Percentiles rank a stretch among this genome's conserved stretches.
These are phyloP conservation scores for Monosporascus sp. DNA, from an alignment of 2,329 filamentous ascomycete genomes.

Conservation along the genomic window DNA sequence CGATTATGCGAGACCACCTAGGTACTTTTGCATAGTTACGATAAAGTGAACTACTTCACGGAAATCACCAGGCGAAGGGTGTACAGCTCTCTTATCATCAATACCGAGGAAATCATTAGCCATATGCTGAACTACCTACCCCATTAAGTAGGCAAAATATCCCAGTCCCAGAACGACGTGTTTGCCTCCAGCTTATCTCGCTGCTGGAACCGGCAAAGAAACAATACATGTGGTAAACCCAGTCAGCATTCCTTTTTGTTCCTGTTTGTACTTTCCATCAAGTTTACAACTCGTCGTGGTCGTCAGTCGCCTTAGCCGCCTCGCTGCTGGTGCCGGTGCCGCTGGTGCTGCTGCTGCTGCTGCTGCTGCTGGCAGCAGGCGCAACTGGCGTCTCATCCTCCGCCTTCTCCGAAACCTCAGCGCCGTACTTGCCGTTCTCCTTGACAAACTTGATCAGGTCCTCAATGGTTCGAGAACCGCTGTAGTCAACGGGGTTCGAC, in stretches of 20 bases:
- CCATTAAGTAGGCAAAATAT: constrained; percentile 19
- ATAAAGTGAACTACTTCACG: background rate
- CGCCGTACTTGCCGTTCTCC: constrained; percentile 89
- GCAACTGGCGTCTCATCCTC: constrained; percentile 50
- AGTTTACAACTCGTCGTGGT: constrained; percentile 73
- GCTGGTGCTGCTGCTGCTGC: too few species aligned
- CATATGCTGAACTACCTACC: constrained; percentile 22
- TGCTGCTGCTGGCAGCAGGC: constrained; percentile 37
- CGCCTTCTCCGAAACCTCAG: constrained; percentile 55
- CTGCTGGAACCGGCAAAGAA: constrained; percentile 18
- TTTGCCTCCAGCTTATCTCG: constrained; percentile 18
- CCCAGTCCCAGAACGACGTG: constrained; percentile 16
- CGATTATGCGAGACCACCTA: too few species aligned
- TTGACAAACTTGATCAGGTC: constrained; percentile 89
- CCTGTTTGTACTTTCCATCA: constrained; percentile 13
- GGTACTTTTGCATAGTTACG: background rate
- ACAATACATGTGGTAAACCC: constrained; percentile 14
- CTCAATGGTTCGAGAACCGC: constrained; percentile 80
- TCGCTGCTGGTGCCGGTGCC: constrained; percentile 33
- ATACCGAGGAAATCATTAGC: constrained; percentile 13
- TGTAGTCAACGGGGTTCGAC: constrained; percentile 78
- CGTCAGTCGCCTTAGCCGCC: constrained; percentile 37
- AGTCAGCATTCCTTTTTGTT: constrained; percentile 2
- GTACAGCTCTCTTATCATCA: constrained; percentile 1
- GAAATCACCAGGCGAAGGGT: background rate